Evolutionary conservation across 345 rosid genomes (phyloP).

Genomic region (Noccaea caerulescens): DNA sequence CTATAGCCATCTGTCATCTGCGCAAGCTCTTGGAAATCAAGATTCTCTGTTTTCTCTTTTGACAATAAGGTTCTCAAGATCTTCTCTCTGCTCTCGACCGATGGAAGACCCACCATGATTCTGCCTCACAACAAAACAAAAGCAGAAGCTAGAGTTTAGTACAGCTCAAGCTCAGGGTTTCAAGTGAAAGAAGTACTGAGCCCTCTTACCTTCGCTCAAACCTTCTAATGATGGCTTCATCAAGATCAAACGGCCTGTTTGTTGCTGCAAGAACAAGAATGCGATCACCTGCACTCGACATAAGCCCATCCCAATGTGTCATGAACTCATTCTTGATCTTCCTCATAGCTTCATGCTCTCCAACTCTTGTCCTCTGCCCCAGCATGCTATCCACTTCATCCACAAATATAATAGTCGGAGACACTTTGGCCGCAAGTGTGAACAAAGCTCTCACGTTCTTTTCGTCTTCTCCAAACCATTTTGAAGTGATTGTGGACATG

Average conservation of each 20-base stretch:
- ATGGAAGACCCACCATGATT: constrained; percentile 96
- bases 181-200: background rate
- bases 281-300: constrained; percentile 75
- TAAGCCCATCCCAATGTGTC: constrained; percentile 98
- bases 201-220: constrained; percentile 82
- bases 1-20: constrained; percentile 88
- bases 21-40: constrained; percentile 89
- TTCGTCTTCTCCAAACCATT: constrained; percentile 99
- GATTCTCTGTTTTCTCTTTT: constrained; percentile 78
- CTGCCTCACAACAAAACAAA: constrained; percentile 51
- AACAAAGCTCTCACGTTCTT: constrained; percentile 95
- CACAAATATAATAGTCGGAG: constrained; percentile 95
- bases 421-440: constrained; percentile 91
- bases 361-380: constrained; percentile 93
- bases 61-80: constrained; percentile 85
- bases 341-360: constrained; percentile 99
- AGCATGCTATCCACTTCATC: constrained; percentile 99
- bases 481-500: constrained; percentile 98
- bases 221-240: constrained; percentile 98
- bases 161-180: constrained; percentile 6
- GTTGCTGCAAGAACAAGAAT: constrained; percentile 99
- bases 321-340: constrained; percentile 97
- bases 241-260: constrained; percentile 98
- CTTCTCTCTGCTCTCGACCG: constrained; percentile 78
- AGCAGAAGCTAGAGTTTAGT: constrained; percentile 28